A percentile compares a stretch with the other conserved stretches of the same genome.
phyloP scores from a whole-genome alignment of 768 basidiomycete genomes.

The Auriscalpium orientale region DNA sequence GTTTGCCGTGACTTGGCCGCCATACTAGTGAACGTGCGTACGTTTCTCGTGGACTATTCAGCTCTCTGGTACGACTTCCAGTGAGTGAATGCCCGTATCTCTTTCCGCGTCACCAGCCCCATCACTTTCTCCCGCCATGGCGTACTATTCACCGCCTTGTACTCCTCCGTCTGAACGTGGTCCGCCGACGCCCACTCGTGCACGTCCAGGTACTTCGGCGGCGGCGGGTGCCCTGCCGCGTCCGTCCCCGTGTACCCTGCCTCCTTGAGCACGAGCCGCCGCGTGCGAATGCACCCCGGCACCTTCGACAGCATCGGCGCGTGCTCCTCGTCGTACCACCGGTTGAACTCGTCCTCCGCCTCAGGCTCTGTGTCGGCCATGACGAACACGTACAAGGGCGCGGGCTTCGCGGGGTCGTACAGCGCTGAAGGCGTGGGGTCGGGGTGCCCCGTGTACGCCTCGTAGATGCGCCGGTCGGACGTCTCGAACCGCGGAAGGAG shows the following conservation, averaged over 20 bases:
- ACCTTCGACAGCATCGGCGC: conserved; percentile 30
- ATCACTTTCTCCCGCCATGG: conserved; percentile 41
- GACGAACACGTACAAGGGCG: conserved; percentile 21
- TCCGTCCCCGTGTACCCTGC: conserved; percentile 14
- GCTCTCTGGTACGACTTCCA: too few species aligned
- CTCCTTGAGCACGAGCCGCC: conserved; percentile 32
- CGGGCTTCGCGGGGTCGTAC: conserved; percentile 17
- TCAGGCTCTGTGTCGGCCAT: conserved; percentile 18
- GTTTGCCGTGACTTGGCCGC: too few species aligned
- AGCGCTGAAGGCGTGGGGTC: conserved; percentile 15
- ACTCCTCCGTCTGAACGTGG: conserved; percentile 30
- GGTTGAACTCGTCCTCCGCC: conserved; percentile 23
- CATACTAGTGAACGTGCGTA: too few species aligned
- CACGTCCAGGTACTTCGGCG: conserved; percentile 35
- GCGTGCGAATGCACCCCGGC: conserved; percentile 38
- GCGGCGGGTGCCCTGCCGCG: conserved; percentile 18
- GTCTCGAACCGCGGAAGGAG: conserved; percentile 24
- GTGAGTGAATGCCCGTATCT: conserved; percentile 23
- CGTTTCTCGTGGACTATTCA: too few species aligned
- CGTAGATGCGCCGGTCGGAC: conserved; percentile 31
- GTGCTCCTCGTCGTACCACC: conserved; percentile 26
- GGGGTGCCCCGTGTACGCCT: conserved; percentile 14
- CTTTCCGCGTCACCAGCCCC: conserved; percentile 23
- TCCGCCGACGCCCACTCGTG: conserved; percentile 34
- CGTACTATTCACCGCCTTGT: conserved; percentile 33